These are phyloP conservation scores for Malania oleifera DNA, from an alignment of 164 flowering plant species.

Conservation along the genomic window DNA sequence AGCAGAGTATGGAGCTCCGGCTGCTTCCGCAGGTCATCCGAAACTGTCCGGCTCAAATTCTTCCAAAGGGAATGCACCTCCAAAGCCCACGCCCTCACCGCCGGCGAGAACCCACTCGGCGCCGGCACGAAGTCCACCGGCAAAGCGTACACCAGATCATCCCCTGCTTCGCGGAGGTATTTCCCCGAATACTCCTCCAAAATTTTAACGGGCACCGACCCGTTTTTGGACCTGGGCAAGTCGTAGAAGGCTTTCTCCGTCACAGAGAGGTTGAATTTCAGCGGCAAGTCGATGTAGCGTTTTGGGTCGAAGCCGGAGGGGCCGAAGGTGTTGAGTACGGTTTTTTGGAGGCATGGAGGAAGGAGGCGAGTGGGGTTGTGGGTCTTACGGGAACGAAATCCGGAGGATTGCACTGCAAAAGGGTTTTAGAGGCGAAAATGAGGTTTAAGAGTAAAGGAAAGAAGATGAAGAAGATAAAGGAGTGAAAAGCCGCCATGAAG, in stretches of 20 bases:
- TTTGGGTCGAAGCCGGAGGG: constrained; percentile 61
- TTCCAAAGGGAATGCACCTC: constrained; percentile 85
- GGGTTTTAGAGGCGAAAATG: constrained; percentile 2
- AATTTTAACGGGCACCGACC: constrained; percentile 31
- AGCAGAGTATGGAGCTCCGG: constrained; percentile 72
- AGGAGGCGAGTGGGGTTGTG: constrained; percentile 44
- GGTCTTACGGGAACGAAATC: constrained; percentile 30
- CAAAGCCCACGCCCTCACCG: constrained; percentile 77
- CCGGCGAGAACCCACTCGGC: constrained; percentile 66
- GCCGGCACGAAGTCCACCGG: constrained; percentile 61
- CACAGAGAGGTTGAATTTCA: constrained; percentile 41
- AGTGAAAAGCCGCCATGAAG: not conserved
- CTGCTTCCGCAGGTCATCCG: constrained; percentile 26
- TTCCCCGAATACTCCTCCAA: constrained; percentile 36
- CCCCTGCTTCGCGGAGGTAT: constrained; percentile 58
- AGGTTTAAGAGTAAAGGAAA: not conserved
- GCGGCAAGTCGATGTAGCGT: constrained; percentile 59
- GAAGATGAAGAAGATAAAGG: not conserved
- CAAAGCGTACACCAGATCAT: constrained; percentile 46
- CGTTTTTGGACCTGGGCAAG: constrained; percentile 33
- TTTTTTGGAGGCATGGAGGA: constrained; percentile 58
- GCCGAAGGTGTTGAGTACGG: constrained; percentile 55
- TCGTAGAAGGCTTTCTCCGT: constrained; percentile 41
- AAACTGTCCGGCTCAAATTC: constrained; percentile 72
- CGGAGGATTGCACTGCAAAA: not conserved